Conservation (phyloP, 176 grass and related monocot species). For the Bonia amplexicaulis region DNA sequence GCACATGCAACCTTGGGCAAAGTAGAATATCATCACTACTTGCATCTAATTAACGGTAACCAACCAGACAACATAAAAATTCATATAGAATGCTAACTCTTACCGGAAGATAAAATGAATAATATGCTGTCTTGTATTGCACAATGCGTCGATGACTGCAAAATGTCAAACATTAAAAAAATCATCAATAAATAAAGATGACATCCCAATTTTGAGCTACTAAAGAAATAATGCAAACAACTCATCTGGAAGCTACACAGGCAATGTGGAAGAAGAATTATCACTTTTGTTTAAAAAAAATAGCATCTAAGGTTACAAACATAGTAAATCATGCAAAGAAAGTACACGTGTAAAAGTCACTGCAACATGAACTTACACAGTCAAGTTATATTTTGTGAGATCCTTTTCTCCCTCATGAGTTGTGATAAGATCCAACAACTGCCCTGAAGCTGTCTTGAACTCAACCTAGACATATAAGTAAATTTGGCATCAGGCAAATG, state of each 20-base stretch:
- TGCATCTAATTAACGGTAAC: not conserved
- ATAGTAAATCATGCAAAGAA: constrained; percentile 14
- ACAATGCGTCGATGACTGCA: constrained; percentile 83
- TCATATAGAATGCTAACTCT: not conserved
- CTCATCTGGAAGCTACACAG: not conserved
- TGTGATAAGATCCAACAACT: constrained; percentile 93
- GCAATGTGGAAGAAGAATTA: not conserved
- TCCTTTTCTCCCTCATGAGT: constrained; percentile 96
- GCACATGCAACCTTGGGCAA: constrained; percentile 85
- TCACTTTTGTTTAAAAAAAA: not conserved
- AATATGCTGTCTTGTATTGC: constrained; percentile 96
- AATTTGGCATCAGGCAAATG: not conserved
- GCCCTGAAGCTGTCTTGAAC: constrained; percentile 97
- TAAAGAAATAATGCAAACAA: constrained; percentile 14
- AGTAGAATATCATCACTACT: constrained; percentile 12
- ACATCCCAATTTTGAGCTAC: not conserved
- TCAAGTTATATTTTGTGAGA: constrained; percentile 76
- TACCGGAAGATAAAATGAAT: constrained; percentile 98
- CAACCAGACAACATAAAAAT: not conserved
- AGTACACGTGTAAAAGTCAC: not conserved
- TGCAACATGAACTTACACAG: constrained; percentile 56
- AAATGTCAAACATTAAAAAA: constrained; percentile 24
- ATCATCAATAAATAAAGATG: constrained; percentile 13
- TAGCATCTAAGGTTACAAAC: constrained; percentile 6
- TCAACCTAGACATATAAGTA: constrained; percentile 61